Evolutionary conservation across 1,284 basidiomycete genomes (phyloP), one percentile per base, ranked within the genome.

Genomic region (Coriolopsis trogii): DNA sequence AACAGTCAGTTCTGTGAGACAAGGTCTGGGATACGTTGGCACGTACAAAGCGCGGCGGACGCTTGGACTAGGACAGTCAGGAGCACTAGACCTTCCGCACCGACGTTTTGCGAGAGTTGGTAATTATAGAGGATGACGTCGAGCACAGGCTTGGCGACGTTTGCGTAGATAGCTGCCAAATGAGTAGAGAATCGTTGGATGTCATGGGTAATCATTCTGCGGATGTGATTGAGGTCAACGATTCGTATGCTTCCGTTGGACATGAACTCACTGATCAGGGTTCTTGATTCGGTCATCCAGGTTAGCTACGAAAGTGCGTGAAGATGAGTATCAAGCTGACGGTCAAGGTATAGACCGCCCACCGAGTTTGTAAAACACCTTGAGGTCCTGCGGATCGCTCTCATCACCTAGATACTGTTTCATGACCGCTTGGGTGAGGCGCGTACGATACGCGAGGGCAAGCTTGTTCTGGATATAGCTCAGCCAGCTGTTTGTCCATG

Each of bases 91-190:
- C 94, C 94, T 69, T 99, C 96, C 3, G 94, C 95, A 9, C 96
- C 96, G 29, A 98, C 93, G 61, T 95, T 96, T 59, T 87, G 85
- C 12, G 93, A 93, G 20, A 99, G 78, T 69, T 98, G 94, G 65
- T 94, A 97, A 71, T 98, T 98, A 77, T 98, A 99, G 15, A 99
- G 74, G 53, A 95, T 89, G 45, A 95, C 92, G 64, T 98, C 96
- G 30, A 98, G 79, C 15, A 91, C 79, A 1, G 96, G 96, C 70
- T 98, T 98, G 31, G 94, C 93, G 37, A 97, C 74, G 69, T 96
- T 96, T 15, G 89, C 87, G 70, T 98, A 99, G 39, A 98, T 95
- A 34, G 94, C 93, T 8, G 96, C 93, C 15, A 99, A 81, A 65
- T 94, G 89, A 20, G 82, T 83, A 28, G 93, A 93, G 73, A 98